Evolutionary conservation across 495 filamentous ascomycete species (phyloP).

Genomic region (Lasiosphaeria ovina): DNA sequence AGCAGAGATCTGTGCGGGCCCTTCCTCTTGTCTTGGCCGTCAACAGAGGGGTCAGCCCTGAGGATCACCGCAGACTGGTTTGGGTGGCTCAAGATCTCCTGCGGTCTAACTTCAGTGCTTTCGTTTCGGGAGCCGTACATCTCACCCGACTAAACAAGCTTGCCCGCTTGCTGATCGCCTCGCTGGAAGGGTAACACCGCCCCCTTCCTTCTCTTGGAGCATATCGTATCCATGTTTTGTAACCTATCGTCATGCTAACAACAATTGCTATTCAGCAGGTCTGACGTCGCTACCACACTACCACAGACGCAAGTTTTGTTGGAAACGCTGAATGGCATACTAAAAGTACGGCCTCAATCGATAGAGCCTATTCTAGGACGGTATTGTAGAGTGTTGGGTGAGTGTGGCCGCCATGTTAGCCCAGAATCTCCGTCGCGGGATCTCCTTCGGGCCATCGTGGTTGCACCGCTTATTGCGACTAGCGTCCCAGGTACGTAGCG

Average conservation of each 20-base stretch:
- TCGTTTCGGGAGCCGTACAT: conserved; percentile 20
- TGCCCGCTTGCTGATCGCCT: conserved; percentile 31
- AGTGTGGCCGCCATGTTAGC: conserved; percentile 20
- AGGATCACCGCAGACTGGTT: conserved; percentile 38
- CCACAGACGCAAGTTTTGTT: conserved; percentile 17
- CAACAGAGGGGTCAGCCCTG: conserved; percentile 26
- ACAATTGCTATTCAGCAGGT: conserved; percentile 9
- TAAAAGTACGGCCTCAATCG: conserved; percentile 15
- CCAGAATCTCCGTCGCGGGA: conserved; percentile 6
- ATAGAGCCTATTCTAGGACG: conserved; percentile 16
- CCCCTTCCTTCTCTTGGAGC: neutral
- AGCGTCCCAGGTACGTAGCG: conserved; percentile 21
- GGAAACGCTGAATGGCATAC: conserved; percentile 12
- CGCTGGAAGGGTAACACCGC: conserved; percentile 30
- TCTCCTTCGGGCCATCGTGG: conserved; percentile 17
- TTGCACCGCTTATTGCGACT: conserved; percentile 19
- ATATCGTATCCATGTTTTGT: neutral
- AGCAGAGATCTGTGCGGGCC: conserved; percentile 30
- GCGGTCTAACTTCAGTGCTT: conserved; percentile 28
- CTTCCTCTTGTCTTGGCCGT: conserved; percentile 36
- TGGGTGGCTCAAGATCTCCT: conserved; percentile 39
- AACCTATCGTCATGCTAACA: neutral
- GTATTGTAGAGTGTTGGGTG: conserved; percentile 26
- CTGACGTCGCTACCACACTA: conserved; percentile 5
- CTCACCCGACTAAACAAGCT: conserved; percentile 33